These are phyloP conservation scores for Datura wrightii DNA, from an alignment of 257 asterid genomes.

Conservation along the genomic window DNA sequence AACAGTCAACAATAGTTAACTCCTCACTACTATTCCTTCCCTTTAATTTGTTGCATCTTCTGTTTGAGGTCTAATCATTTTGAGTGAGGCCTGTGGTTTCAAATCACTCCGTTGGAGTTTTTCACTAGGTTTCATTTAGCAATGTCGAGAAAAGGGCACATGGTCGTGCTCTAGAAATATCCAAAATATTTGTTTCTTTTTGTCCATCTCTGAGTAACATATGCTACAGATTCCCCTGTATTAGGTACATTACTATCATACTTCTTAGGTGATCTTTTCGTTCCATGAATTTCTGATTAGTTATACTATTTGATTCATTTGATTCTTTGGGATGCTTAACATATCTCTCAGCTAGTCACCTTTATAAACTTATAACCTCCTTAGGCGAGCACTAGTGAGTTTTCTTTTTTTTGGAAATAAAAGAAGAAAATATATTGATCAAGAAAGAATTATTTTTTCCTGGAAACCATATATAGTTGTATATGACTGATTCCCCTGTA, in stretches of 20 bases:
- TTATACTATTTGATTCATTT: slow-evolving; percentile 5
- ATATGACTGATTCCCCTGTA: neutral
- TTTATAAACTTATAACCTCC: neutral
- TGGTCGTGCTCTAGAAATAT: neutral
- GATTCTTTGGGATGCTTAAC: neutral
- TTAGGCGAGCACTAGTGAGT: neutral
- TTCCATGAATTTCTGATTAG: neutral
- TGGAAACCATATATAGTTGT: neutral
- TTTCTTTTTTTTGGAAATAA: neutral
- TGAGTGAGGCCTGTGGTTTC: neutral
- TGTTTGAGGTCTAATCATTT: neutral
- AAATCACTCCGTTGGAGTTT: neutral
- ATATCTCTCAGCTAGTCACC: neutral
- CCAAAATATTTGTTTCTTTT: neutral
- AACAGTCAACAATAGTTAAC: neutral
- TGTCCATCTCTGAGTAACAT: neutral
- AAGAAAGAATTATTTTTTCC: neutral
- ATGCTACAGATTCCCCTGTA: slow-evolving; percentile 1
- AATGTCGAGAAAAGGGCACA: neutral
- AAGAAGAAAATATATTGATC: neutral
- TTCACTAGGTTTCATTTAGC: neutral
- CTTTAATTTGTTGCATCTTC: slow-evolving; percentile 2
- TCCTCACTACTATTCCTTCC: neutral
- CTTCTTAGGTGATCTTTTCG: neutral
- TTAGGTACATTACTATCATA: neutral